phyloP scores from a whole-genome alignment of 176 grass and related monocot species.

The Oryza brachyantha region DNA sequence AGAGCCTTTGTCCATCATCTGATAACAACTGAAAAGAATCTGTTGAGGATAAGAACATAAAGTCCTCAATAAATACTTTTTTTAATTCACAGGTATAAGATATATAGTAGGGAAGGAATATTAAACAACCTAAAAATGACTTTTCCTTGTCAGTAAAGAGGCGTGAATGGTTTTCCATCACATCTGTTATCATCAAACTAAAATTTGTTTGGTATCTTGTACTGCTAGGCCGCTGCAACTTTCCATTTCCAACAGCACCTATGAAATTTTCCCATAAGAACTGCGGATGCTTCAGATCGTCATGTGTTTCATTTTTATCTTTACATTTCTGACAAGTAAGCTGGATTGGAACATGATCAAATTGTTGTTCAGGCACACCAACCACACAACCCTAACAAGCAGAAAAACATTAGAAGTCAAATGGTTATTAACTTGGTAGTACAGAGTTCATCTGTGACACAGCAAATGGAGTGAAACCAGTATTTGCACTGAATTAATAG shows the following conservation, averaged over 20 bases:
- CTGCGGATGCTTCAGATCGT: constrained; percentile 27
- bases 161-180: constrained; percentile 68
- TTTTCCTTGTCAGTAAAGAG: constrained; percentile 68
- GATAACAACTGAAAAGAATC: constrained; percentile 66
- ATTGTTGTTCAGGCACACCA: constrained; percentile 44
- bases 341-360: constrained; percentile 63
- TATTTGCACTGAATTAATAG: constrained; percentile 1
- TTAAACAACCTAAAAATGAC: constrained; percentile 68
- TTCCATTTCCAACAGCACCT: constrained; percentile 44
- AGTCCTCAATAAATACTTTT: not conserved
- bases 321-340: constrained; percentile 54
- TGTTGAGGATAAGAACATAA: constrained; percentile 35
- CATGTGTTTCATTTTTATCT: constrained; percentile 23
- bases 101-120: constrained; percentile 12
- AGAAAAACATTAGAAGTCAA: constrained; percentile 5
- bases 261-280: constrained; percentile 64
- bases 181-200: constrained; percentile 68
- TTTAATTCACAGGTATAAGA: not conserved
- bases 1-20: constrained; percentile 78
- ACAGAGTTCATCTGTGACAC: not conserved
- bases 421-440: not conserved
- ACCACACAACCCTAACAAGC: constrained; percentile 65
- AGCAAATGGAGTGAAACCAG: not conserved
- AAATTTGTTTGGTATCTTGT: constrained; percentile 79
- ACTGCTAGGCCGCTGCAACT: constrained; percentile 29